Evolutionary conservation across 78 protist species (phyloP).

Genomic region (Pigoraptor vietnamica): DNA sequence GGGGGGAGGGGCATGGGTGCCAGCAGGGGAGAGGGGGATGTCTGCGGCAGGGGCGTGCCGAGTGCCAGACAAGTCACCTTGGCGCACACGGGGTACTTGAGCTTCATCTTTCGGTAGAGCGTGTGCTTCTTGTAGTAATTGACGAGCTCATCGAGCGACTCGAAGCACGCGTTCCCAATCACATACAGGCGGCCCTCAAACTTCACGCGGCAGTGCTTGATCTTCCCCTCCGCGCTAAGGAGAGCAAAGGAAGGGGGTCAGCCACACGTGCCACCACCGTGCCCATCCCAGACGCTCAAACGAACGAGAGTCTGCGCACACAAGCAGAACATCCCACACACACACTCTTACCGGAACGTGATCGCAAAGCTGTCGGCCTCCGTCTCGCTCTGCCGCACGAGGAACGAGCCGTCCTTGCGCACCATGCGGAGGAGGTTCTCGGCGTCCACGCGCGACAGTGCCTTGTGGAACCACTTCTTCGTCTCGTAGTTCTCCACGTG

Average conservation of each 20-base stretch:
- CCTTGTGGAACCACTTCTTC: neutral
- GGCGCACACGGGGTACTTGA: neutral
- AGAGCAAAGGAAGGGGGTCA: too few species aligned
- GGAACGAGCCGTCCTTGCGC: neutral
- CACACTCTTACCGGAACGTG: neutral
- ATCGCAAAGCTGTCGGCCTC: neutral
- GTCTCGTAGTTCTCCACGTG: neutral
- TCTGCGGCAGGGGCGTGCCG: neutral
- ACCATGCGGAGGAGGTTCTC: neutral
- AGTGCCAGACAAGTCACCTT: neutral
- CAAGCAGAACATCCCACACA: neutral
- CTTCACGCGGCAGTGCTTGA: conserved; percentile 11
- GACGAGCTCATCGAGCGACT: neutral
- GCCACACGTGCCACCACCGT: too few species aligned
- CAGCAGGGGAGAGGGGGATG: neutral
- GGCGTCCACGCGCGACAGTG: neutral
- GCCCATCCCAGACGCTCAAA: neutral
- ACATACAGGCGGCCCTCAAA: neutral
- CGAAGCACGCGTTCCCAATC: neutral
- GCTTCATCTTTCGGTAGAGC: conserved; percentile 4
- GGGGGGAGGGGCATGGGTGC: neutral
- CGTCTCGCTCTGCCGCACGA: neutral
- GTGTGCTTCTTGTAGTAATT: neutral
- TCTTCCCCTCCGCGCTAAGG: neutral
- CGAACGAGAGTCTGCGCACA: too few species aligned